These are phyloP conservation scores for Isoetes engelmannii DNA, from an alignment of 83 land plant genomes.

Conservation along the genomic window DNA sequence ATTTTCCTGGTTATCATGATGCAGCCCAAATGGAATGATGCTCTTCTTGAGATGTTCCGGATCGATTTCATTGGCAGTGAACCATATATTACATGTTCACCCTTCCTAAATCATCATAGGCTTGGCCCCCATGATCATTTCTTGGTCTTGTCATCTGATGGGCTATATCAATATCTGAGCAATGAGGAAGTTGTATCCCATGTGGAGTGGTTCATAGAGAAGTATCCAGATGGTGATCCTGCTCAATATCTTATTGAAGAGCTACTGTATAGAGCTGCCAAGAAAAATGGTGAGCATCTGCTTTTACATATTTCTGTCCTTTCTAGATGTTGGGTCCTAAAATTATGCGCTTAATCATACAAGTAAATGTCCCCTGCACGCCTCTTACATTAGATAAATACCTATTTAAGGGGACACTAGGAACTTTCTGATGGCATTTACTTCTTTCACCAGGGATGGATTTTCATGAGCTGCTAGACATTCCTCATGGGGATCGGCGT, in stretches of 20 bases:
- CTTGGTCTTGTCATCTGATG: constrained; percentile 91
- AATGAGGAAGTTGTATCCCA: constrained; percentile 90
- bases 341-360: too few relatives aligned
- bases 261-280: constrained; percentile 91
- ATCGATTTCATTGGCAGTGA: constrained; percentile 68
- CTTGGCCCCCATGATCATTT: constrained; percentile 80
- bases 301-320: too few relatives aligned
- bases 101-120: constrained; percentile 72
- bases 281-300: constrained; percentile 66
- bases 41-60: constrained; percentile 87
- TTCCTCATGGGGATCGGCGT: constrained; percentile 14
- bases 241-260: constrained; percentile 97
- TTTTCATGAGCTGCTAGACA: constrained; percentile 19
- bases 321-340: too few relatives aligned
- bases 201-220: constrained; percentile 78
- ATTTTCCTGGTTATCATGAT: constrained; percentile 26
- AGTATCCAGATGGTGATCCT: constrained; percentile 92
- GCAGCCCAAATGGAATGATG: constrained; percentile 96
- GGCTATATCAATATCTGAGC: constrained; percentile 90
- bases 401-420: neutral
- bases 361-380: too few relatives aligned
- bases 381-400: too few relatives aligned
- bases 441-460: constrained; percentile 14
- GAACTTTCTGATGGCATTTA: neutral
- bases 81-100: constrained; percentile 77